Evolutionary conservation across 2,329 filamentous ascomycete genomes (phyloP).

Genomic region (Cercospora zeina): DNA sequence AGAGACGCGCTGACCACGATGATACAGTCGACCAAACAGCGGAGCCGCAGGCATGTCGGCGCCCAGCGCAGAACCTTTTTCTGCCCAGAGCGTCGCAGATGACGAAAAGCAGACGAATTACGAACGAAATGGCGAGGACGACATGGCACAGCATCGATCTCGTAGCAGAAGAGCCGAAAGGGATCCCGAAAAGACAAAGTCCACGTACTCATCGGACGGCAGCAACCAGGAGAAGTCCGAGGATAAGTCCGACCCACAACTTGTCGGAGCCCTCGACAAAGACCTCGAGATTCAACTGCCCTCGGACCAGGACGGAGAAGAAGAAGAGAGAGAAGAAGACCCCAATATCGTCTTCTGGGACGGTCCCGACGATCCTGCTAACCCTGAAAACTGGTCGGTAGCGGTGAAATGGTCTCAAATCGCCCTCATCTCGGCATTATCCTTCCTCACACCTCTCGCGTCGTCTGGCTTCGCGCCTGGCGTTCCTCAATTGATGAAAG

Average conservation of each 20-base stretch:
- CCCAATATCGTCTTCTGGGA: slow-evolving; percentile 62
- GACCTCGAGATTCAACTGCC: slow-evolving; percentile 7
- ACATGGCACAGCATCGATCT: not conserved
- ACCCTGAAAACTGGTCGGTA: slow-evolving; percentile 61
- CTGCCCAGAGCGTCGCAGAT: not conserved
- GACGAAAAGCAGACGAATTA: not conserved
- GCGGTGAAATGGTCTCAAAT: slow-evolving; percentile 51
- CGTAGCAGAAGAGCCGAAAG: not conserved
- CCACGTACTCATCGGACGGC: not conserved
- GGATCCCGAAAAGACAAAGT: not conserved
- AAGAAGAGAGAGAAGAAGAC: slow-evolving; percentile 36
- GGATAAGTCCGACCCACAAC: not conserved
- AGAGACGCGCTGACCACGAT: not conserved
- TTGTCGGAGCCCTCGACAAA: not conserved
- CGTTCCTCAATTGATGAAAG: slow-evolving; percentile 61
- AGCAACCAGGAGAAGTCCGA: not conserved
- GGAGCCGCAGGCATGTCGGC: not conserved
- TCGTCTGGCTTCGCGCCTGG: slow-evolving; percentile 67
- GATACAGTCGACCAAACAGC: not conserved
- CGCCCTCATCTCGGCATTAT: slow-evolving; percentile 51
- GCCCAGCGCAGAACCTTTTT: not conserved
- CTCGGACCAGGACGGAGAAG: not conserved
- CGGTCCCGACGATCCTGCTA: slow-evolving; percentile 53
- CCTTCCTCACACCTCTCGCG: slow-evolving; percentile 54
- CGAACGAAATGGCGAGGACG: not conserved